These are phyloP conservation scores for Fusarium aywerte DNA, from an alignment of 2,329 filamentous ascomycete genomes.

Conservation along the genomic window DNA sequence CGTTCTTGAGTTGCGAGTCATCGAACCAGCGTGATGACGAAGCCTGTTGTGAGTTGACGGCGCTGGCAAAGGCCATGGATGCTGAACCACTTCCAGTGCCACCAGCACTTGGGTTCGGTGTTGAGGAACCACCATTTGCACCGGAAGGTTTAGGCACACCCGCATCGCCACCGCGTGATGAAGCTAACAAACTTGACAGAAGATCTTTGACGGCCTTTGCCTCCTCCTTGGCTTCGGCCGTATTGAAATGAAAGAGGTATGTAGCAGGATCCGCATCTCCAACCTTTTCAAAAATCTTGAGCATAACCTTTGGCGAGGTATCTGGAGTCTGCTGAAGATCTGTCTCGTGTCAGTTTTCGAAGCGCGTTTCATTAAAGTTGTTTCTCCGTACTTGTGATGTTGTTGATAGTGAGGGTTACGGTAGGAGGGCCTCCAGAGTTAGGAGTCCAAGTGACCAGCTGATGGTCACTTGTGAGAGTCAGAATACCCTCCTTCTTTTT, in stretches of 20 bases:
- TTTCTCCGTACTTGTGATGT: slow-evolving; percentile 78
- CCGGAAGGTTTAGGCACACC: slow-evolving; percentile 60
- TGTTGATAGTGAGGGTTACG: slow-evolving; percentile 76
- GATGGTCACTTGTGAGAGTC: slow-evolving; percentile 77
- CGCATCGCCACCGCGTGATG: slow-evolving; percentile 68
- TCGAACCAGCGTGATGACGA: slow-evolving; percentile 78
- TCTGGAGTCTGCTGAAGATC: slow-evolving; percentile 96
- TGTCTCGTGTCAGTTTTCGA: slow-evolving; percentile 50
- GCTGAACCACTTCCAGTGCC: slow-evolving; percentile 63
- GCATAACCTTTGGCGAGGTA: slow-evolving; percentile 87
- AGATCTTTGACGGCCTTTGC: slow-evolving; percentile 86
- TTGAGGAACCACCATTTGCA: slow-evolving; percentile 46
- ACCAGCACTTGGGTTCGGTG: slow-evolving; percentile 44
- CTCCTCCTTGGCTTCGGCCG: slow-evolving; percentile 79
- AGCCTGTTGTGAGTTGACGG: slow-evolving; percentile 64
- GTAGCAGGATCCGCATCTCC: slow-evolving; percentile 69
- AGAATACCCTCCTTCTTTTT: slow-evolving; percentile 96
- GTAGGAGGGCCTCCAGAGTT: slow-evolving; percentile 70
- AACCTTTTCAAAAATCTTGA: slow-evolving; percentile 86
- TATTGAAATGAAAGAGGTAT: slow-evolving; percentile 92
- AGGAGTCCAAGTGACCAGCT: slow-evolving; percentile 84
- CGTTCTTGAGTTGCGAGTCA: slow-evolving; percentile 78
- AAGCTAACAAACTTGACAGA: slow-evolving; percentile 80
- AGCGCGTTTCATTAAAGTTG: background rate
- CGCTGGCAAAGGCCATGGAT: slow-evolving; percentile 81